Base-by-base conservation (phyloP, 2,329 filamentous ascomycete genomes). In the Neodidymelliopsis sp. region DNA sequence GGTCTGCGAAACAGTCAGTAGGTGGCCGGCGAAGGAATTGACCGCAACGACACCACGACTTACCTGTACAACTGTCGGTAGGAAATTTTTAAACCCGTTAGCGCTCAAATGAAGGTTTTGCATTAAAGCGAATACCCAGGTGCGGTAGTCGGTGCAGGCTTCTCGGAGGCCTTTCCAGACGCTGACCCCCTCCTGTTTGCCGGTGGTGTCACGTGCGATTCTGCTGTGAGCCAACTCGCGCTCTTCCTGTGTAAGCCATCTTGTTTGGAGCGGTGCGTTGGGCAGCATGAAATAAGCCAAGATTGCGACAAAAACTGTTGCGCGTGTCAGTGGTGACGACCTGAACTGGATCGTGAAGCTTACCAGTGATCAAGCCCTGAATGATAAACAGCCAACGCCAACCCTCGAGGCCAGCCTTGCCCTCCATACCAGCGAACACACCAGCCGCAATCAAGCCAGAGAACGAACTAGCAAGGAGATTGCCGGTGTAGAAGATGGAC, bases 341-440 rank as follows among this genome's bases (percentile, higher is more conserved):
- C 6, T 12, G 30, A n/a, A 6, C 4, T 8, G 3, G 25, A 5
- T 12, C 2, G 12, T 10, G 5, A 62, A 22, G 40, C 54, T 15
- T 30, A 59, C 56, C 45, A 7, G 73, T 75, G 5, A 68, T 59
- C 1, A 67, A 50, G 4, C 72, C 74, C 55, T 76, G 73, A 6
- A 76, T 71, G 11, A 77, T 69, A 36, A 76, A 78, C 4, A 77
- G 56, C 74, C 74, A 77, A 42, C 69, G 54, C 74, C 77, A 79
- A 0, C 72, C 71, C 16, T 65, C 61, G 0, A 78, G 46, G 2
- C 76, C 76, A 18, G 68, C 61, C 2, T 61, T 68, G 11, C 73
- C 73, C 29, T 77, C 69, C 15, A 78, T 60, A 2, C 63, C 63
- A 2, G 59, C 59, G 19, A 65, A 70, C 1, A 74, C 60, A 1